Conservation (phyloP, 1,284 basidiomycete genomes). For the Leccinum solheimii region DNA sequence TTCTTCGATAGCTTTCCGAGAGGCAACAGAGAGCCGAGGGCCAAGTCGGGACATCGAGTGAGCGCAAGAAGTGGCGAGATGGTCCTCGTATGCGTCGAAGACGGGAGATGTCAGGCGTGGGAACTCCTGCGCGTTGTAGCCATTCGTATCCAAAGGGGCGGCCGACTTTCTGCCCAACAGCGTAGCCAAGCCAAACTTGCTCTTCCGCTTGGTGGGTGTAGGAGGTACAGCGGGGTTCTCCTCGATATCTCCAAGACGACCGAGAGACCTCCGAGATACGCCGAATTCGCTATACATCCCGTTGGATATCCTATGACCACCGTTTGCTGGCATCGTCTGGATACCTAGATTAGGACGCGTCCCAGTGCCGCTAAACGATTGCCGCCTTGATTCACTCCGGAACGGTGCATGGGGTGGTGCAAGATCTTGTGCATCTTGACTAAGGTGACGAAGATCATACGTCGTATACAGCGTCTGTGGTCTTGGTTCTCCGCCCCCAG, state of each 20-base stretch:
- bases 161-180: slow-evolving; percentile 63
- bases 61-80: slow-evolving; percentile 41
- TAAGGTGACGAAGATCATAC: slow-evolving; percentile 52
- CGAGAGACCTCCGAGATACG: slow-evolving; percentile 57
- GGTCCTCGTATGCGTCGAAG: slow-evolving; percentile 50
- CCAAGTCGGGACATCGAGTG: slow-evolving; percentile 44
- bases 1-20: slow-evolving; percentile 69
- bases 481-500: slow-evolving; percentile 43
- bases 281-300: slow-evolving; percentile 68
- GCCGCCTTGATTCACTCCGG: slow-evolving; percentile 60
- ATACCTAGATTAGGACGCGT: slow-evolving; percentile 52
- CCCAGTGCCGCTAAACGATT: slow-evolving; percentile 70
- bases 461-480: slow-evolving; percentile 68
- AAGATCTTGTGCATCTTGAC: slow-evolving; percentile 46
- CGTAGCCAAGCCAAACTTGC: slow-evolving; percentile 63
- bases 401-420: slow-evolving; percentile 65
- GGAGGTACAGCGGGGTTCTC: slow-evolving; percentile 38
- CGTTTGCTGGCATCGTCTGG: slow-evolving; percentile 46
- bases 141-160: slow-evolving; percentile 41
- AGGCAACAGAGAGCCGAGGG: slow-evolving; percentile 59
- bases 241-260: slow-evolving; percentile 51
- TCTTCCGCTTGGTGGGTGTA: slow-evolving; percentile 60
- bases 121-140: slow-evolving; percentile 42
- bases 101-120: slow-evolving; percentile 44
- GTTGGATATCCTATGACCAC: slow-evolving; percentile 34